Percentiles rank a stretch among this genome's conserved stretches.
Conservation (phyloP, 1,284 basidiomycete species). For the Acaromyces ingoldii region DNA sequence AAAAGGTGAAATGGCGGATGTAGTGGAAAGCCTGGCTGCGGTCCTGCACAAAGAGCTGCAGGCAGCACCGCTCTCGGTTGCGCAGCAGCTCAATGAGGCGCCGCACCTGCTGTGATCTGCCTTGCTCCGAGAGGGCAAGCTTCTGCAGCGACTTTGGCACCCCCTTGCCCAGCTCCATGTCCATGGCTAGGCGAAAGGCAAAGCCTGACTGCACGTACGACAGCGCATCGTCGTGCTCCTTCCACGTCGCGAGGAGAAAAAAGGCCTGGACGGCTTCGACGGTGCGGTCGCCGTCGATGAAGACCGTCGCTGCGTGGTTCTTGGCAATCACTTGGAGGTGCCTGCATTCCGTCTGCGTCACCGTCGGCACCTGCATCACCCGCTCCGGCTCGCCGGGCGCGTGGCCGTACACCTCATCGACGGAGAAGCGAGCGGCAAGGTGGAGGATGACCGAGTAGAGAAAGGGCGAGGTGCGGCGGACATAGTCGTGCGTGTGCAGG, state of each 20-base stretch:
- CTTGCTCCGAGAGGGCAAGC: not conserved
- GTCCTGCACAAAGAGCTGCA: too few species aligned
- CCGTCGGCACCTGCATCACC: too few species aligned
- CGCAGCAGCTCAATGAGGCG: too few species aligned
- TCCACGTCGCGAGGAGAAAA: slow-evolving; percentile 29
- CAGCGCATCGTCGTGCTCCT: slow-evolving; percentile 27
- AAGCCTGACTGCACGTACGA: slow-evolving; percentile 26
- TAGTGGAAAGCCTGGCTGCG: not conserved
- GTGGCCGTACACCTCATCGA: too few species aligned
- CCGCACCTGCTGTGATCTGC: too few species aligned
- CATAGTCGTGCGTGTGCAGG: slow-evolving; percentile 20
- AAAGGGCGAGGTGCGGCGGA: slow-evolving; percentile 21
- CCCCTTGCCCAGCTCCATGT: slow-evolving; percentile 26
- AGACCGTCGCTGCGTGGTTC: too few species aligned
- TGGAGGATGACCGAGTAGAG: slow-evolving; percentile 23
- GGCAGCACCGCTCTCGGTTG: too few species aligned
- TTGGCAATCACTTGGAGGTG: too few species aligned
- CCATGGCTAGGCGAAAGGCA: slow-evolving; percentile 30
- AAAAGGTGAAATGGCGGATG: not conserved
- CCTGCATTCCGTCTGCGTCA: too few species aligned
- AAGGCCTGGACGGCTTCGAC: slow-evolving; percentile 26
- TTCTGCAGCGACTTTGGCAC: slow-evolving; percentile 11
- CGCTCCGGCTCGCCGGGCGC: too few species aligned
- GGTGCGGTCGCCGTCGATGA: slow-evolving; percentile 27
- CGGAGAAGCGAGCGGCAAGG: too few species aligned